These are phyloP conservation scores for Voacanga thouarsii DNA, from an alignment of 257 asterid genomes.

Conservation along the genomic window DNA sequence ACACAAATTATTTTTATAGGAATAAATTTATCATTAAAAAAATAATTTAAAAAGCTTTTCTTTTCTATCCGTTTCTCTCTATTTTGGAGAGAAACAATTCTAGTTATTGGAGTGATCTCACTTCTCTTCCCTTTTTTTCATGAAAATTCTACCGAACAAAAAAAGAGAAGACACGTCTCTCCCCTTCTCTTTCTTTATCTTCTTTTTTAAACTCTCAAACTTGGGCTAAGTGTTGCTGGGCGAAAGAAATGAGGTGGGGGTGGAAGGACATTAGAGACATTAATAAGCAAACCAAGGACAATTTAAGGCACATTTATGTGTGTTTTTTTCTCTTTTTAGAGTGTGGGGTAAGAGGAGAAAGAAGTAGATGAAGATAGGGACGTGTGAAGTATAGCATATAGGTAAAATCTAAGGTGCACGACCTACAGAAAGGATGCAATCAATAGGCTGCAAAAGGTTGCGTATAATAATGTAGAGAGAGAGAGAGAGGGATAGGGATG, in stretches of 20 bases:
- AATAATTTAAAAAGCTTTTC: too few species aligned
- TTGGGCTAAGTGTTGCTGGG: not conserved
- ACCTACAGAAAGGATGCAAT: constrained; percentile 38
- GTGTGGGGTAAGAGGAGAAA: constrained; percentile 29
- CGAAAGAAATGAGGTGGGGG: not conserved
- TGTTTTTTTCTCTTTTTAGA: not conserved
- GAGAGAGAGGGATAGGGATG: not conserved
- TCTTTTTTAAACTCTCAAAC: too few species aligned
- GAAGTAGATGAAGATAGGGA: constrained; percentile 19
- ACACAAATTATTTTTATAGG: too few species aligned
- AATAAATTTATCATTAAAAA: too few species aligned
- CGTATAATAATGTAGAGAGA: constrained; percentile 29
- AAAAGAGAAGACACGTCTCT: too few species aligned
- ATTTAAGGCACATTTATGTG: not conserved
- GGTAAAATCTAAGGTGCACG: constrained; percentile 31
- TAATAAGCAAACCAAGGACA: not conserved
- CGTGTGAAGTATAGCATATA: constrained; percentile 29
- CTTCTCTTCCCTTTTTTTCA: too few species aligned
- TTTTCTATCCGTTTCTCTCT: too few species aligned
- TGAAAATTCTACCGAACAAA: too few species aligned
- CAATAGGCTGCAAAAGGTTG: constrained; percentile 39
- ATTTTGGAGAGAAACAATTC: too few species aligned
- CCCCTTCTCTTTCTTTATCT: too few species aligned
- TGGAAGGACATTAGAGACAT: not conserved
- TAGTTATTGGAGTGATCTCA: too few species aligned